Conservation (phyloP, 306 rosid species). For the Cucumis melo region DNA sequence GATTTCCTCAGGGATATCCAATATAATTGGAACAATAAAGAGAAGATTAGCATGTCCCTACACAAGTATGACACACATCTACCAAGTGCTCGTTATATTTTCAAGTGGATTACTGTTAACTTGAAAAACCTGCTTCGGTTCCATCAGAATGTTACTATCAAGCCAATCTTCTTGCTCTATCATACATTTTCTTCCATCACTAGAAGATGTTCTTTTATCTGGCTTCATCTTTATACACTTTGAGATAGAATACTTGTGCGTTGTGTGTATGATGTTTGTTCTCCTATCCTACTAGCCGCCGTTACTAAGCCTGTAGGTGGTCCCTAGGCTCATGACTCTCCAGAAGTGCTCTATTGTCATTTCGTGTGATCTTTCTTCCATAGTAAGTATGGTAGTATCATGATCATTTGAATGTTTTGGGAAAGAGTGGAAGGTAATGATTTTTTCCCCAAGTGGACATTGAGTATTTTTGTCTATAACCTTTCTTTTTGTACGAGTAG, state of each 20-base stretch:
- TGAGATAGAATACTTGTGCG: background rate
- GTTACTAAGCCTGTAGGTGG: background rate
- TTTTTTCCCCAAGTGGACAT: background rate
- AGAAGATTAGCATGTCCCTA: too few species aligned
- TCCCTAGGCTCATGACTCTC: background rate
- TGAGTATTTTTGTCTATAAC: background rate
- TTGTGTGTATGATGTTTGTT: background rate
- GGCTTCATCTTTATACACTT: background rate
- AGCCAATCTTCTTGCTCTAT: background rate
- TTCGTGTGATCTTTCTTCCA: background rate
- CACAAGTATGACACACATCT: too few species aligned
- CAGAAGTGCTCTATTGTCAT: background rate
- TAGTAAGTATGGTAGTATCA: background rate
- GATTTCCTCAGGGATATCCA: too few species aligned
- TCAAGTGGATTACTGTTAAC: background rate
- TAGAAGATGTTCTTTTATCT: background rate
- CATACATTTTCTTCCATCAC: background rate
- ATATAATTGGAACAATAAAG: too few species aligned
- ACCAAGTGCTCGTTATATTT: background rate
- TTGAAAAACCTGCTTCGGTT: background rate
- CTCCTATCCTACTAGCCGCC: background rate
- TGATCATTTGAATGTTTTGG: background rate
- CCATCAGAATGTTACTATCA: background rate
- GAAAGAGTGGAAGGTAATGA: background rate
- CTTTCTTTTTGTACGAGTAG: background rate